Evolutionary conservation across 2,329 filamentous ascomycete genomes (phyloP).

Genomic region (Diplodia scrobiculata): DNA sequence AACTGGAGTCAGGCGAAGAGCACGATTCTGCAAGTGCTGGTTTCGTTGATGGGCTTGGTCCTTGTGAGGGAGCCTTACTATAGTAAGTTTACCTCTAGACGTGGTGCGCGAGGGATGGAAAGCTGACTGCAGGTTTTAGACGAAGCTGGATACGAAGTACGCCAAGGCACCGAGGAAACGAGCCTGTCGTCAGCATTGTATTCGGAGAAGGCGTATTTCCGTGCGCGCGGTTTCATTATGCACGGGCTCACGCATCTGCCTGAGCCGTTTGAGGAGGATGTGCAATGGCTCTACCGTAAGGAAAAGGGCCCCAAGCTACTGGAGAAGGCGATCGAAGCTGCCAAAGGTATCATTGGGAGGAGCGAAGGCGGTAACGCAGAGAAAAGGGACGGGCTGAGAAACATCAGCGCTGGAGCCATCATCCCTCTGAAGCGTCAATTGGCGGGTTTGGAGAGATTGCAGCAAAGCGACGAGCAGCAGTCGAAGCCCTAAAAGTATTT

Average conservation of each 20-base stretch:
- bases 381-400: conserved; percentile 50
- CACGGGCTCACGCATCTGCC: conserved; percentile 49
- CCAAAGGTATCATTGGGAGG: conserved; percentile 46
- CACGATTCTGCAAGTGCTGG: conserved; percentile 60
- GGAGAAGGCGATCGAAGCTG: conserved; percentile 48
- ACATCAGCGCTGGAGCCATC: conserved; percentile 53
- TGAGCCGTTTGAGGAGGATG: conserved; percentile 54
- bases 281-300: conserved; percentile 56
- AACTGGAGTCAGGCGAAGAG: conserved; percentile 57
- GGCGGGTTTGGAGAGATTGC: conserved; percentile 42
- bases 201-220: conserved; percentile 58
- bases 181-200: conserved; percentile 54
- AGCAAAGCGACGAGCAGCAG: background rate
- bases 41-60: conserved; percentile 60
- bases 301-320: conserved; percentile 45
- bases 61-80: conserved; percentile 64
- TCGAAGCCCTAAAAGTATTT: background rate
- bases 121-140: conserved; percentile 42
- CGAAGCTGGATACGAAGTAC: conserved; percentile 62
- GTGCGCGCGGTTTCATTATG: conserved; percentile 56
- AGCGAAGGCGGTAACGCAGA: conserved; percentile 39
- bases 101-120: background rate
- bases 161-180: conserved; percentile 51
- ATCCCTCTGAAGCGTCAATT: conserved; percentile 48
- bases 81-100: conserved; percentile 45